These are phyloP conservation scores for Microbotryomycetes sp. DNA, from an alignment of 1,284 basidiomycete genomes.

Conservation along the genomic window DNA sequence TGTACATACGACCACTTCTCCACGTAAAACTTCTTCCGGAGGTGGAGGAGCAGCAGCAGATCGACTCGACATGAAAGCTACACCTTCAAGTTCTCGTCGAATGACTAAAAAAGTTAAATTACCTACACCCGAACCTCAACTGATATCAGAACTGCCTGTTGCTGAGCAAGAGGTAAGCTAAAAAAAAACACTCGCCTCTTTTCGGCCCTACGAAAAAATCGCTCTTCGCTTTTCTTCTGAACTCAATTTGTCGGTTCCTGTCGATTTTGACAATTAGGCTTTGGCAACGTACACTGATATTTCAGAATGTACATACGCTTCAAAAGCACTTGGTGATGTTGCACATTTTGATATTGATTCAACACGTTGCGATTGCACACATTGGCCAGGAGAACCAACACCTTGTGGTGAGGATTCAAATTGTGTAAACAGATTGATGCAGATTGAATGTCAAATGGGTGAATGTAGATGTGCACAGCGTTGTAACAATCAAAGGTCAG, in stretches of 20 bases:
- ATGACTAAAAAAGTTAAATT: slow-evolving; percentile 9
- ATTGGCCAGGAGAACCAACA: slow-evolving; percentile 63
- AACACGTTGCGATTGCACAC: slow-evolving; percentile 86
- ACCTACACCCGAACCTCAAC: slow-evolving; percentile 36
- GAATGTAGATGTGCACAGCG: slow-evolving; percentile 77
- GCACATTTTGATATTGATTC: slow-evolving; percentile 67
- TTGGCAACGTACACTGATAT: slow-evolving; percentile 68
- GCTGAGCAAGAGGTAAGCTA: slow-evolving; percentile 54
- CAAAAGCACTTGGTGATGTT: slow-evolving; percentile 63
- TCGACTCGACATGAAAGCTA: background rate
- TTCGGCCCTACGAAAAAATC: background rate
- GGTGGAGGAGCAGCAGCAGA: slow-evolving; percentile 20
- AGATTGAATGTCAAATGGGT: slow-evolving; percentile 84
- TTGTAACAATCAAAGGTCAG: slow-evolving; percentile 90
- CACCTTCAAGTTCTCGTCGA: background rate
- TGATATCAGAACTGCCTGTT: slow-evolving; percentile 69
- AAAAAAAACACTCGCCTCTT: background rate
- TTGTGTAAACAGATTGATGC: slow-evolving; percentile 96
- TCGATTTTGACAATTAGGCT: slow-evolving; percentile 45
- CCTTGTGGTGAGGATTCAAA: slow-evolving; percentile 82
- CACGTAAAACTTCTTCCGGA: background rate
- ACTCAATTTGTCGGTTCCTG: background rate
- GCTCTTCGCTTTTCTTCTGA: background rate
- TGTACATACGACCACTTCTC: background rate
- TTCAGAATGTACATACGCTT: slow-evolving; percentile 75